Evolutionary conservation across 768 basidiomycete species (phyloP).

Genomic region (Obba rivulosa): DNA sequence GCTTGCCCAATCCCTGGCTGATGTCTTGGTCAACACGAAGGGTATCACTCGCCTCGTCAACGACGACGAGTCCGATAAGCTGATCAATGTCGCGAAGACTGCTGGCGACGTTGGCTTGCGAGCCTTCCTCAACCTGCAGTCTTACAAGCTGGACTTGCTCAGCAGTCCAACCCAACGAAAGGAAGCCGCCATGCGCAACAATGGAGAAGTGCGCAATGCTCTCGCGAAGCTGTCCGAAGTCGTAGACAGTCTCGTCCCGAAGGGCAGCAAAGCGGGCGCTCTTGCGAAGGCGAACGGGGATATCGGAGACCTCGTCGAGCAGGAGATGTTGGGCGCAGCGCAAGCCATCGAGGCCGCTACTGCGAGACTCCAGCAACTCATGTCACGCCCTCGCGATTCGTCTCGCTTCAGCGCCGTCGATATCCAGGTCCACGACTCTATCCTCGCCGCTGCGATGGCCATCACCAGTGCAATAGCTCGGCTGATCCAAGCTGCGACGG

Average conservation of each 20-base stretch:
- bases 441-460: slow-evolving; percentile 87
- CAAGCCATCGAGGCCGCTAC: slow-evolving; percentile 93
- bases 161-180: slow-evolving; percentile 64
- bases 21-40: slow-evolving; percentile 91
- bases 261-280: slow-evolving; percentile 65
- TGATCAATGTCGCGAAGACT: slow-evolving; percentile 75
- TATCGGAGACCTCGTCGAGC: slow-evolving; percentile 93
- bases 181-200: slow-evolving; percentile 86
- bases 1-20: slow-evolving; percentile 87
- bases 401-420: slow-evolving; percentile 88
- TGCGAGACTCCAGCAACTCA: slow-evolving; percentile 82
- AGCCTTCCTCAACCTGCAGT: slow-evolving; percentile 94
- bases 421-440: slow-evolving; percentile 96
- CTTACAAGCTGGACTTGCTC: slow-evolving; percentile 85
- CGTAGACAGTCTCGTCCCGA: slow-evolving; percentile 82
- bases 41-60: slow-evolving; percentile 90
- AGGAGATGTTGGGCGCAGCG: slow-evolving; percentile 93
- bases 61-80: slow-evolving; percentile 88
- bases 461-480: slow-evolving; percentile 95
- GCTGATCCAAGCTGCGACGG: slow-evolving; percentile 93
- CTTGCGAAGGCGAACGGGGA: slow-evolving; percentile 82
- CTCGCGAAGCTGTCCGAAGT: slow-evolving; percentile 82
- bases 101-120: slow-evolving; percentile 87
- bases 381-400: slow-evolving; percentile 84
- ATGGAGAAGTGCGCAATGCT: slow-evolving; percentile 77